These are phyloP conservation scores for Candida loeiensis DNA, from an alignment of 805 yeast species.

Conservation along the genomic window DNA sequence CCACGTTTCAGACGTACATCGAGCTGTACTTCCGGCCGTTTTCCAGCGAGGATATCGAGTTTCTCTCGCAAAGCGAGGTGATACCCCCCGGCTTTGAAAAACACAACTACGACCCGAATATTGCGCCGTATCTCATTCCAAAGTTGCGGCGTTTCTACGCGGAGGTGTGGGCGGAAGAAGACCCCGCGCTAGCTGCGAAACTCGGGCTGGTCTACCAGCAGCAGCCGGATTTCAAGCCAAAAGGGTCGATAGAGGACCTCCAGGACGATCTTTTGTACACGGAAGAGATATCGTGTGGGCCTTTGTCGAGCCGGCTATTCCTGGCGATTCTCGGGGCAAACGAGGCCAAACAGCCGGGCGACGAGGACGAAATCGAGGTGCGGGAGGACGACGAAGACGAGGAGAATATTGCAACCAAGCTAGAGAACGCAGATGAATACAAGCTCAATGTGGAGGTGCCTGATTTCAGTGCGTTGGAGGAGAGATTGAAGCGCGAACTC, in stretches of 20 bases:
- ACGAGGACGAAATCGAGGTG: conserved; percentile 18
- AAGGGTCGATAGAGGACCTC: conserved; percentile 54
- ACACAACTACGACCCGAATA: conserved; percentile 56
- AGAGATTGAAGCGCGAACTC: conserved; percentile 80
- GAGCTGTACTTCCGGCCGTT: conserved; percentile 82
- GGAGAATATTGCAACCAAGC: conserved; percentile 35
- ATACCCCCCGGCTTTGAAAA: conserved; percentile 49
- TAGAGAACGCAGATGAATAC: conserved; percentile 31
- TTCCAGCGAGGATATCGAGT: conserved; percentile 75
- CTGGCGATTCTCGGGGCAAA: conserved; percentile 67
- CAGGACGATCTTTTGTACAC: conserved; percentile 63
- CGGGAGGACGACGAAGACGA: conserved; percentile 14
- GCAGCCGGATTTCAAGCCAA: conserved; percentile 47
- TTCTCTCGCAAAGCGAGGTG: conserved; percentile 60
- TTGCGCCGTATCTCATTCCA: conserved; percentile 76
- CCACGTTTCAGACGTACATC: conserved; percentile 78
- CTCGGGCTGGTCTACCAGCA: conserved; percentile 45
- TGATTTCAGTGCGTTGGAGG: conserved; percentile 84
- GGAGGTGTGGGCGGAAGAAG: conserved; percentile 86
- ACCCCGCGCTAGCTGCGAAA: conserved; percentile 44
- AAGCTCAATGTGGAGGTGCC: conserved; percentile 43
- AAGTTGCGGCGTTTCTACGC: conserved; percentile 79
- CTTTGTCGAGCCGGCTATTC: conserved; percentile 76
- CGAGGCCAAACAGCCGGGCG: conserved; percentile 17
- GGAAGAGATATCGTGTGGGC: conserved; percentile 84